Conservation (phyloP, 768 basidiomycete species). For the Dioszegia aurantiaca region DNA sequence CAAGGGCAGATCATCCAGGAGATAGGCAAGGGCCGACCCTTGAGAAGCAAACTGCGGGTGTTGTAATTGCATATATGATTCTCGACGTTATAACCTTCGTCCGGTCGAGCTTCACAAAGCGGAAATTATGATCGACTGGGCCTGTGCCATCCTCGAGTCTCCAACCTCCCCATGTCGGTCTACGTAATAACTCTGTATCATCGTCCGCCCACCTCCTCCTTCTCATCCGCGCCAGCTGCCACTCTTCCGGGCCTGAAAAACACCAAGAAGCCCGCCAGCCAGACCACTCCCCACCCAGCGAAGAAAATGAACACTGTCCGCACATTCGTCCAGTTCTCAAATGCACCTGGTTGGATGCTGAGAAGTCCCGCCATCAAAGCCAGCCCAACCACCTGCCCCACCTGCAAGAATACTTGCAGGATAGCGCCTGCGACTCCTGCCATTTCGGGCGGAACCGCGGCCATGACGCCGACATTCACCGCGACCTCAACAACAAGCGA, state of each 20-base stretch:
- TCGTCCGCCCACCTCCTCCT: no score
- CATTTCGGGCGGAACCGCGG: slow-evolving; percentile 38
- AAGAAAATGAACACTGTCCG: slow-evolving; percentile 19
- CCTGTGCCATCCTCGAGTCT: no score
- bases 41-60: no score
- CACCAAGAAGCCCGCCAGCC: slow-evolving; percentile 17
- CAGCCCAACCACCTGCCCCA: slow-evolving; percentile 56
- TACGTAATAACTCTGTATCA: no score
- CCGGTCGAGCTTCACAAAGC: no score
- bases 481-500: slow-evolving; percentile 22
- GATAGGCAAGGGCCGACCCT: no score
- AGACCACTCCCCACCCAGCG: slow-evolving; percentile 20
- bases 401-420: slow-evolving; percentile 41
- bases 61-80: no score
- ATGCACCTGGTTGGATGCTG: slow-evolving; percentile 20
- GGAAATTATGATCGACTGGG: no score
- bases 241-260: slow-evolving; percentile 17
- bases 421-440: slow-evolving; percentile 45
- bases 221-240: no score
- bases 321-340: slow-evolving; percentile 21
- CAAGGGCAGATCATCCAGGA: no score
- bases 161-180: no score
- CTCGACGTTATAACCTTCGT: no score
- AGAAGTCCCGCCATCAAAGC: slow-evolving; percentile 55
- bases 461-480: slow-evolving; percentile 40